Evolutionary conservation across 2,329 filamentous ascomycete genomes (phyloP).

Genomic region (Nannizziopsis barbatae): DNA sequence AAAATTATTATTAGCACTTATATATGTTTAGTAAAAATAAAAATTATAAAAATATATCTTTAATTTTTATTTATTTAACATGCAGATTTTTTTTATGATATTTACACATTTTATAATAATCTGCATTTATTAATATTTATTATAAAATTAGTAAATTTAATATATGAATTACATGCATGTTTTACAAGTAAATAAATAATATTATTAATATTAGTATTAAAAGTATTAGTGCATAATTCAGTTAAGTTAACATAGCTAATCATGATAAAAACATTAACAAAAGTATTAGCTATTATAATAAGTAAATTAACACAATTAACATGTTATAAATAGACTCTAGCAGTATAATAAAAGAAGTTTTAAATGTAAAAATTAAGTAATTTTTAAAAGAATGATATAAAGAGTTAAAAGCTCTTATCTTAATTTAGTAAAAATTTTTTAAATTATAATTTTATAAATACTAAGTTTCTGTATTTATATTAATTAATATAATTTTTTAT

Average conservation of each 20-base stretch:
- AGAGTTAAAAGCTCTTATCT: constrained; percentile 44
- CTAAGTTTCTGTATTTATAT: constrained; percentile 37
- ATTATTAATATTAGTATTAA: constrained; percentile 43
- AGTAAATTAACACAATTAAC: constrained; percentile 47
- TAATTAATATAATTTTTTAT: background rate
- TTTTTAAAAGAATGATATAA: constrained; percentile 59
- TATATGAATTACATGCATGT: constrained; percentile 38
- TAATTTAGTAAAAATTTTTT: constrained; percentile 36
- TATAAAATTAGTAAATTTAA: constrained; percentile 49
- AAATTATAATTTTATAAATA: constrained; percentile 37
- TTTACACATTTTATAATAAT: constrained; percentile 84
- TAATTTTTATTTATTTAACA: constrained; percentile 95
- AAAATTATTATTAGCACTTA: constrained; percentile 5
- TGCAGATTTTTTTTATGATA: constrained; percentile 84
- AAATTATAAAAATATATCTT: constrained; percentile 46
- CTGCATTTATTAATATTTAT: constrained; percentile 81
- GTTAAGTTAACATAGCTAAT: constrained; percentile 70
- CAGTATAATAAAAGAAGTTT: constrained; percentile 50
- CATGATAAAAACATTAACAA: constrained; percentile 63
- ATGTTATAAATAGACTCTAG: constrained; percentile 45
- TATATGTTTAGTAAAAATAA: background rate
- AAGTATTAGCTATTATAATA: constrained; percentile 51
- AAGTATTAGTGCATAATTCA: constrained; percentile 52
- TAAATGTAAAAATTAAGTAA: constrained; percentile 55
- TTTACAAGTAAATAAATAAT: constrained; percentile 39